Conservation (phyloP, 2,329 filamentous ascomycete genomes). For the Trichoderma hamatum region DNA sequence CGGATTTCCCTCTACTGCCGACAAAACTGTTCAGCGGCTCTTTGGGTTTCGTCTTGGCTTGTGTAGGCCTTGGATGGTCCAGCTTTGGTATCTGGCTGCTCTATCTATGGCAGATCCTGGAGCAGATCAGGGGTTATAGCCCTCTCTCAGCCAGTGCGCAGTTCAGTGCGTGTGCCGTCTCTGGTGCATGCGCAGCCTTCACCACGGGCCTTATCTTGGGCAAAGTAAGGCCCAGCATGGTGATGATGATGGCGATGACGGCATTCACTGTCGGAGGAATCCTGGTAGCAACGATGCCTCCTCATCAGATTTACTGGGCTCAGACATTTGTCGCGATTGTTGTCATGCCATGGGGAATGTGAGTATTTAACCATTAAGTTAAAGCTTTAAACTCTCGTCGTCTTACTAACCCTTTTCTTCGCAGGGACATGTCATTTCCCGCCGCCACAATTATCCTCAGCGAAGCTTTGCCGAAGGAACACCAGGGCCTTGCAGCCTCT, state of each 20-base stretch:
- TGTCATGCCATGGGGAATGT: constrained; percentile 26
- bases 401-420: constrained; percentile 28
- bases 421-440: constrained; percentile 67
- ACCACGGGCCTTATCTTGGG: constrained; percentile 42
- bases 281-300: constrained; percentile 49
- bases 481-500: constrained; percentile 49
- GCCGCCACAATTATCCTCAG: constrained; percentile 60
- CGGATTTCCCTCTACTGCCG: constrained; percentile 14
- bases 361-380: not conserved
- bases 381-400: not conserved
- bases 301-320: constrained; percentile 62
- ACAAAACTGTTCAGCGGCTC: constrained; percentile 18
- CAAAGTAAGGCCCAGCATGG: constrained; percentile 34
- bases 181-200: constrained; percentile 48
- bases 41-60: constrained; percentile 52
- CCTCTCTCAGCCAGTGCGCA: constrained; percentile 47
- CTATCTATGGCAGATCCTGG: constrained; percentile 51
- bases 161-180: constrained; percentile 40
- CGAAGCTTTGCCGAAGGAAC: constrained; percentile 46
- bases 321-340: constrained; percentile 55
- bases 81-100: constrained; percentile 53
- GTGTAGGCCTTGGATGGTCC: constrained; percentile 53
- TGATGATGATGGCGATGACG: constrained; percentile 47
- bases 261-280: constrained; percentile 45
- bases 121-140: constrained; percentile 42